phyloP scores from a whole-genome alignment of 192 early-diverging fungal species.

The Coemansia javaensis region DNA sequence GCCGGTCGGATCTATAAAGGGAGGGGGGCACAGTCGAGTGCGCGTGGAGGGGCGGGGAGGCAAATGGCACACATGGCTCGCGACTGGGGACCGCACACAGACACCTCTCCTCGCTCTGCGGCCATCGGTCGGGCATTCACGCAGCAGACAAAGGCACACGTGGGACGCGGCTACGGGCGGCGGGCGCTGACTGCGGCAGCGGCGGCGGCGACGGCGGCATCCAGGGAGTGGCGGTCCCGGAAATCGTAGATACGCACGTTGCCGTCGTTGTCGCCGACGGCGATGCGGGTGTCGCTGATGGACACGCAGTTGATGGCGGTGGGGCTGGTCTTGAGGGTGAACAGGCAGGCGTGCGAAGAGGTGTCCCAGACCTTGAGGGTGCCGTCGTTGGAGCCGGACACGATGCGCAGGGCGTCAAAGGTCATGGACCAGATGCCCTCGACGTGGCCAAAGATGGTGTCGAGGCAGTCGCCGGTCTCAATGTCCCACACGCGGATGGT shows the following conservation, averaged over 20 bases:
- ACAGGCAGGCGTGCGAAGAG: slow-evolving; percentile 61
- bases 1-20: no score
- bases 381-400: slow-evolving; percentile 64
- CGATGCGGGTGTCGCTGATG: slow-evolving; percentile 81
- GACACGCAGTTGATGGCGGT: slow-evolving; percentile 76
- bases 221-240: slow-evolving; percentile 18
- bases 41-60: no score
- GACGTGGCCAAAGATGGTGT: slow-evolving; percentile 73
- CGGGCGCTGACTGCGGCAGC: no score
- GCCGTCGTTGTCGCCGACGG: slow-evolving; percentile 83
- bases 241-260: slow-evolving; percentile 81
- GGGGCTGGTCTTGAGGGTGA: slow-evolving; percentile 59
- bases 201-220: no score
- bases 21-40: no score
- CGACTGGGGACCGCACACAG: no score
- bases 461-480: slow-evolving; percentile 68
- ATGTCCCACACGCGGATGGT: slow-evolving; percentile 92
- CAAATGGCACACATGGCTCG: no score
- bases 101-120: no score
- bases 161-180: background rate
- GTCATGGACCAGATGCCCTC: slow-evolving; percentile 81
- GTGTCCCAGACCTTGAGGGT: slow-evolving; percentile 75
- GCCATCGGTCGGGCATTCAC: no score
- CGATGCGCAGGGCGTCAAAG: slow-evolving; percentile 69
- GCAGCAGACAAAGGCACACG: no score